A percentile compares a stretch with the other conserved stretches of the same genome.
These are phyloP conservation scores for Prunus padus DNA, from an alignment of 306 rosid genomes.

Conservation along the genomic window DNA sequence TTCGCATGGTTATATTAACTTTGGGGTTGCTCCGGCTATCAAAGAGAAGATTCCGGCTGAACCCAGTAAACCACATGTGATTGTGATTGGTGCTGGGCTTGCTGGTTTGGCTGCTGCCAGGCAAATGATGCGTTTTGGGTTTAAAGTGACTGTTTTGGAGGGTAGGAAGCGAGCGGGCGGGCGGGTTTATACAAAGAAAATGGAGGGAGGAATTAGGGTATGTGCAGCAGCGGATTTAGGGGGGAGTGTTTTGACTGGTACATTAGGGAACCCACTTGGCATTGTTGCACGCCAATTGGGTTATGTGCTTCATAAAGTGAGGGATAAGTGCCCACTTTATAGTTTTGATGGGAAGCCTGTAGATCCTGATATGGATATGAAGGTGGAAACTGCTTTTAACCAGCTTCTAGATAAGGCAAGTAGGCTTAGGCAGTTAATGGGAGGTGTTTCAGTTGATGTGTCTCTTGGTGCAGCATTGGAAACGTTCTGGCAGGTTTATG, in stretches of 20 bases:
- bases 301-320: slow-evolving; percentile 74
- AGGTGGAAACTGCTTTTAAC: slow-evolving; percentile 83
- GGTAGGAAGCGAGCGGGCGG: slow-evolving; percentile 91
- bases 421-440: slow-evolving; percentile 85
- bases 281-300: slow-evolving; percentile 86
- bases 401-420: slow-evolving; percentile 83
- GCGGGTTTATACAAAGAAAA: slow-evolving; percentile 83
- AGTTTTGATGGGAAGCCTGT: slow-evolving; percentile 77
- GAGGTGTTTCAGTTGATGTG: slow-evolving; percentile 89
- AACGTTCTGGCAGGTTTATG: slow-evolving; percentile 67
- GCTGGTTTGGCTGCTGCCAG: slow-evolving; percentile 90
- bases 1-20: slow-evolving; percentile 75
- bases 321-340: slow-evolving; percentile 88
- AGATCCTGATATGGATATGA: slow-evolving; percentile 74
- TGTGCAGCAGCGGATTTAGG: slow-evolving; percentile 92
- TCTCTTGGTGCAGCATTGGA: slow-evolving; percentile 97
- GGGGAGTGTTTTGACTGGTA: slow-evolving; percentile 97
- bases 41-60: slow-evolving; percentile 66
- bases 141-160: slow-evolving; percentile 79
- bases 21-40: slow-evolving; percentile 65
- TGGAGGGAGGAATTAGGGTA: slow-evolving; percentile 88
- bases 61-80: slow-evolving; percentile 51
- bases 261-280: slow-evolving; percentile 88
- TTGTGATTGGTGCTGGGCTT: slow-evolving; percentile 80
- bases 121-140: slow-evolving; percentile 87